Evolutionary conservation across 257 asterid genomes (phyloP).

Genomic region (Agastache rugosa): DNA sequence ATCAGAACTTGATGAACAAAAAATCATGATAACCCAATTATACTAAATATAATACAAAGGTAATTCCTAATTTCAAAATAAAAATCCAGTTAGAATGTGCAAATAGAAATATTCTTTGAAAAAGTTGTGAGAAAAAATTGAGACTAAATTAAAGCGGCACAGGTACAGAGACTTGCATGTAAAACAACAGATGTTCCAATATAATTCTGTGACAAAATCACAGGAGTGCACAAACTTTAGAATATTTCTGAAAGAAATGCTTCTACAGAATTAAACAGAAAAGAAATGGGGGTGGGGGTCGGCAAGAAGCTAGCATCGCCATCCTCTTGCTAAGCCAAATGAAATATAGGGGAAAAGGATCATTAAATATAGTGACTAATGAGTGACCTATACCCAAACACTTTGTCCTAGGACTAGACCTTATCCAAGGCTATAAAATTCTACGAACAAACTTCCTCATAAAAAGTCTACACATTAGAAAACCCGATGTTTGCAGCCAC

Average conservation of each 20-base stretch:
- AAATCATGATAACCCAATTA: background rate
- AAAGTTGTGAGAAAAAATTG: too few species aligned
- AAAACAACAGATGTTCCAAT: too few species aligned
- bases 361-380: background rate
- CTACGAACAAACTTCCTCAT: background rate
- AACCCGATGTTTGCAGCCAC: background rate
- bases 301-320: too few species aligned
- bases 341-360: background rate
- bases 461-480: background rate
- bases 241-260: too few species aligned
- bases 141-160: too few species aligned
- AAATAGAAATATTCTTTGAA: too few species aligned
- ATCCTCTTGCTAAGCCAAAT: background rate
- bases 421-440: background rate
- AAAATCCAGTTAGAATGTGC: background rate
- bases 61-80: background rate
- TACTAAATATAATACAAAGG: background rate
- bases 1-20: constrained; percentile 11
- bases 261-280: too few species aligned
- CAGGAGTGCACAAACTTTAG: too few species aligned
- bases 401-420: background rate
- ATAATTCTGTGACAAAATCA: too few species aligned
- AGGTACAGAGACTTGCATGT: too few species aligned
- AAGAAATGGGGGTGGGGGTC: too few species aligned
- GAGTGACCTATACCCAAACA: background rate